A percentile compares a stretch with the other conserved stretches of the same genome.
Conservation (phyloP, 2,329 filamentous ascomycete species). For the Trichoderma citrinoviride region DNA sequence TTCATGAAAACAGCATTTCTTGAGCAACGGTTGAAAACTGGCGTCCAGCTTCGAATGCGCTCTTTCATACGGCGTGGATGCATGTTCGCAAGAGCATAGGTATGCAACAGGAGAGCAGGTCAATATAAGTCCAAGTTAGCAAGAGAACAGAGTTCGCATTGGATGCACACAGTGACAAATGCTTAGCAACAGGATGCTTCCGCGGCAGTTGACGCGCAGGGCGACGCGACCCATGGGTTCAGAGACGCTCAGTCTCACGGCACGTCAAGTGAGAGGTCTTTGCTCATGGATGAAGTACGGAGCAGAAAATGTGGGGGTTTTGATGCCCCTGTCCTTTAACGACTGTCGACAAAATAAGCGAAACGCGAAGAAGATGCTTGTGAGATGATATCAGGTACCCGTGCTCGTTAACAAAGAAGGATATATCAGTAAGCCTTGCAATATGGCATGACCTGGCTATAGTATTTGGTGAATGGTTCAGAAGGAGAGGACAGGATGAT, state of each 20-base stretch:
- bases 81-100: not conserved
- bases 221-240: not conserved
- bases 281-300: conserved; percentile 8
- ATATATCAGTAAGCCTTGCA: too few species aligned
- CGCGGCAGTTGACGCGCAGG: not conserved
- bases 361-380: not conserved
- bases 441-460: too few species aligned
- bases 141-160: not conserved
- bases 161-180: conserved; percentile 3
- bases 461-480: not conserved
- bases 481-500: not conserved
- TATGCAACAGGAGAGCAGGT: not conserved
- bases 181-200: conserved; percentile 10
- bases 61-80: not conserved
- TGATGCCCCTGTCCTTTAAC: not conserved
- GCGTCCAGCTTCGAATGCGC: not conserved
- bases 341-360: not conserved
- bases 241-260: conserved; percentile 8
- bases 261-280: conserved; percentile 17
- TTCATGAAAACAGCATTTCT: not conserved
- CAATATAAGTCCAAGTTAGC: not conserved
- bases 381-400: not conserved
- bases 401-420: too few species aligned
- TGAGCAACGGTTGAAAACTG: not conserved
- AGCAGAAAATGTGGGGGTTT: conserved; percentile 16